A percentile compares a stretch with the other conserved stretches of the same genome.
Conservation (phyloP, 1,284 basidiomycete genomes). For the Marasmius tenuissimus region DNA sequence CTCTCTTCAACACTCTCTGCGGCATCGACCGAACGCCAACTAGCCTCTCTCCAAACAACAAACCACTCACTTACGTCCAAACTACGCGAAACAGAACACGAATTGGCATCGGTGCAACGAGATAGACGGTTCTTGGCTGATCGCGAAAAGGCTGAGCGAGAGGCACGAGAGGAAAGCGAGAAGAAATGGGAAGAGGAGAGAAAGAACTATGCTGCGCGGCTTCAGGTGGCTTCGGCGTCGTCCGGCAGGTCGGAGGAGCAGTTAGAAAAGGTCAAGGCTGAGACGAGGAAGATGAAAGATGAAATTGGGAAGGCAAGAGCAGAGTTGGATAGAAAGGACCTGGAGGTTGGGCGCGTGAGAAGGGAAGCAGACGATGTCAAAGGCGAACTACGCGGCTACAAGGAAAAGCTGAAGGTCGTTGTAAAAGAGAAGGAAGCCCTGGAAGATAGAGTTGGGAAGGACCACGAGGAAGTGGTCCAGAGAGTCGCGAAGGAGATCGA, state of each 20-base stretch:
- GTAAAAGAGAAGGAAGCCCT: neutral
- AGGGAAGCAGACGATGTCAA: neutral
- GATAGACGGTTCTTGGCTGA: constrained; percentile 65
- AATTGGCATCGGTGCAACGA: constrained; percentile 59
- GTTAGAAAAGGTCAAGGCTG: neutral
- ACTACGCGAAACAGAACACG: constrained; percentile 56
- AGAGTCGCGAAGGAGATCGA: neutral
- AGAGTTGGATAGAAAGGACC: neutral
- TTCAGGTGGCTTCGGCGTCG: neutral
- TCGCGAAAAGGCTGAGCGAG: constrained; percentile 39
- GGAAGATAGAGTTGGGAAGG: neutral
- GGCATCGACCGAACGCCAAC: constrained; percentile 60
- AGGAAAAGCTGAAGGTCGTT: neutral
- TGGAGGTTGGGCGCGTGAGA: neutral
- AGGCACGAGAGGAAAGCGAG: constrained; percentile 61
- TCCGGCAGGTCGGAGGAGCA: neutral
- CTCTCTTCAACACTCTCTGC: constrained; percentile 58
- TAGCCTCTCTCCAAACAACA: constrained; percentile 55
- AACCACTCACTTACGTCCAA: constrained; percentile 63
- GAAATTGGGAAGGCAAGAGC: neutral
- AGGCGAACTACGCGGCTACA: neutral
- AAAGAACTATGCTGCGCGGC: constrained; percentile 36
- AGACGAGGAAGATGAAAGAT: neutral
- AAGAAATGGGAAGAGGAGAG: constrained; percentile 44
- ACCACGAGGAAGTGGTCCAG: neutral